Percentiles rank a stretch among this genome's conserved stretches.
phyloP scores from a whole-genome alignment of 768 basidiomycete genomes.

The Psilocybe subaeruginosa region DNA sequence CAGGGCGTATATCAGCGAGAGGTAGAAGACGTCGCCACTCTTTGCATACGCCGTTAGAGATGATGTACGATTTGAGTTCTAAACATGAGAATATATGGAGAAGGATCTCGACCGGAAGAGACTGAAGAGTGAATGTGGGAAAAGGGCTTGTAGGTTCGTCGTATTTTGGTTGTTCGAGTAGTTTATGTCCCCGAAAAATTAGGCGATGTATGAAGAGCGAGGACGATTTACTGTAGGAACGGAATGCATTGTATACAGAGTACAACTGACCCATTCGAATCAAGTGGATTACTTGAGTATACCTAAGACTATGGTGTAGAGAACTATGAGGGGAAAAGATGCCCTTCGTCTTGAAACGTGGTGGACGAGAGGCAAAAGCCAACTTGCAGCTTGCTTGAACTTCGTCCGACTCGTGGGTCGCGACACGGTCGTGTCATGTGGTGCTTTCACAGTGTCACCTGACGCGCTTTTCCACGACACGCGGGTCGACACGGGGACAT shows the following conservation, averaged over 20 bases:
- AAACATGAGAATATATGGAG: not conserved
- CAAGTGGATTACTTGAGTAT: too few species aligned
- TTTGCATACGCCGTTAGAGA: conserved; percentile 5
- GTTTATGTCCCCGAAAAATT: not conserved
- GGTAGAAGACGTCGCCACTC: not conserved
- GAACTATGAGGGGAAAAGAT: not conserved
- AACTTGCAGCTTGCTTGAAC: too few species aligned
- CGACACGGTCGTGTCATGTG: too few species aligned
- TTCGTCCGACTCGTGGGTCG: too few species aligned
- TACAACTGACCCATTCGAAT: too few species aligned
- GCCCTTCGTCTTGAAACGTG: not conserved
- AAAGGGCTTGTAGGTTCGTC: not conserved
- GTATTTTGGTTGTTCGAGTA: not conserved
- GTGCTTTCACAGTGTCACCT: too few species aligned
- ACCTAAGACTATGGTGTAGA: not conserved
- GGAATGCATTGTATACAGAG: too few species aligned
- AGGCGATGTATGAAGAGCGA: not conserved
- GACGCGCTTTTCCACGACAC: too few species aligned
- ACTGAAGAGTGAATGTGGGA: not conserved
- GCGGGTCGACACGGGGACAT: too few species aligned
- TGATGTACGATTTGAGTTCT: not conserved
- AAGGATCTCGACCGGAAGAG: not conserved
- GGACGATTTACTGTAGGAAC: too few species aligned
- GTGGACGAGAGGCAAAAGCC: not conserved
- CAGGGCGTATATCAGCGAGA: not conserved